Conservation (phyloP, 768 basidiomycete species). For the Sarcodon aspratus region DNA sequence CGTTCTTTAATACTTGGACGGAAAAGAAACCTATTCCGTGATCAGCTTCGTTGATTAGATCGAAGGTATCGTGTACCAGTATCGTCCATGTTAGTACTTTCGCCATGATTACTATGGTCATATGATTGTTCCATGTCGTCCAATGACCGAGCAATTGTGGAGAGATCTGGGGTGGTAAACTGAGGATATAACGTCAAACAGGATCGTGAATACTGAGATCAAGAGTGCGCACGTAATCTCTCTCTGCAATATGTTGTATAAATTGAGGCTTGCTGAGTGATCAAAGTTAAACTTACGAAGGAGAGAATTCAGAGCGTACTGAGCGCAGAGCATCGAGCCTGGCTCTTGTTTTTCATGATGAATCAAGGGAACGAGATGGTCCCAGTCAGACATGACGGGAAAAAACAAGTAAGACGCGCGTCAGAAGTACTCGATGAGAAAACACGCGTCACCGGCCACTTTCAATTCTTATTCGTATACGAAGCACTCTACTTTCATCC, state of each 20-base stretch:
- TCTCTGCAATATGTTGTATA: constrained; percentile 21
- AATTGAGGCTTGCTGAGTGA: background rate
- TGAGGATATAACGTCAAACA: constrained; percentile 17
- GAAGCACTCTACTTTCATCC: too few species aligned
- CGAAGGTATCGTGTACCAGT: constrained; percentile 39
- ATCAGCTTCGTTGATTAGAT: background rate
- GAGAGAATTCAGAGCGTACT: constrained; percentile 75
- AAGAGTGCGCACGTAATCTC: constrained; percentile 31
- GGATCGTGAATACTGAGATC: background rate
- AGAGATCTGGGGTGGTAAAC: constrained; percentile 76
- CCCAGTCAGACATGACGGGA: constrained; percentile 44
- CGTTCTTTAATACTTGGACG: constrained; percentile 78
- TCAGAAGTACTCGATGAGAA: background rate
- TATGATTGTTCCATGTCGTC: constrained; percentile 57
- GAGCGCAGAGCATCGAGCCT: constrained; percentile 80
- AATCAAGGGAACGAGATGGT: constrained; percentile 41
- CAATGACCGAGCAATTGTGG: constrained; percentile 56
- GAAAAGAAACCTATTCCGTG: constrained; percentile 71
- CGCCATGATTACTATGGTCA: constrained; percentile 27
- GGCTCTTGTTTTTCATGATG: constrained; percentile 73
- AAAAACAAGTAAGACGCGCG: constrained; percentile 1
- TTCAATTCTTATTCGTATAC: too few species aligned
- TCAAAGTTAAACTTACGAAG: constrained; percentile 42
- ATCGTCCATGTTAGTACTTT: constrained; percentile 84
- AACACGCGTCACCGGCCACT: constrained; percentile 1